Base-by-base conservation (phyloP, 177 flowering plant species). In the Tripterygium wilfordii region DNA sequence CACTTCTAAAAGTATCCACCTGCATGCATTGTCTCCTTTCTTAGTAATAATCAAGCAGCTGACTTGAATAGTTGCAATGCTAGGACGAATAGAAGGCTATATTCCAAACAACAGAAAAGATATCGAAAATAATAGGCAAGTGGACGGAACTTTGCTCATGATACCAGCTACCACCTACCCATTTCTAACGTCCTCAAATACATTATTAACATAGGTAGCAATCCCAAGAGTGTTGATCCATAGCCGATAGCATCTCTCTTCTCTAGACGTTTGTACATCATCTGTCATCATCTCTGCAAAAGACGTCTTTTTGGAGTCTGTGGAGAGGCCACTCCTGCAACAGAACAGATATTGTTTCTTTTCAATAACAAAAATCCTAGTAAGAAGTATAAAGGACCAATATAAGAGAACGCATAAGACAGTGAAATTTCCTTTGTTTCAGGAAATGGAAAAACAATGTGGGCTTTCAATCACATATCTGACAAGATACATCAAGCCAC, bases 211-310 rank as follows among this genome's bases (percentile, higher is more conserved):
- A 62, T 85, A 78, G 58, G 78, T 65, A 30, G 19, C 62, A 40
- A 72, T 69, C 50, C 94, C 96, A 49, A 88, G 84, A 65, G 90
- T 80, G 66, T 88, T 85, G 45, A 88, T 85, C 96, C 96, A 88
- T 19, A 88, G 62, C 24, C 96, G 66, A 49, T 75, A 88, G 60
- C 86, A 79, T 71, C 90, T 78, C 63, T 85, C 90, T 54, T 88
- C 88, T 54, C 94, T 73, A 28, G 78, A 82, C 14, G 76, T 75
- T 62, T 61, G 80, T 23, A 65, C 76, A 75, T 88, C 96, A 60
- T 88, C 95, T 9, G 81, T 60, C 83, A 81, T 76, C 85, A 79
- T 81, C 66, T 80, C 88, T 10, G 96, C 91, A 62, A 76, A 76
- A 19, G 91, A 75, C 8, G 72, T 28, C 53, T 77, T 80, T 46